Percentiles rank a stretch among this genome's conserved stretches.
These are phyloP conservation scores for Biscogniauxia marginata DNA, from an alignment of 2,329 filamentous ascomycete genomes.

Conservation along the genomic window DNA sequence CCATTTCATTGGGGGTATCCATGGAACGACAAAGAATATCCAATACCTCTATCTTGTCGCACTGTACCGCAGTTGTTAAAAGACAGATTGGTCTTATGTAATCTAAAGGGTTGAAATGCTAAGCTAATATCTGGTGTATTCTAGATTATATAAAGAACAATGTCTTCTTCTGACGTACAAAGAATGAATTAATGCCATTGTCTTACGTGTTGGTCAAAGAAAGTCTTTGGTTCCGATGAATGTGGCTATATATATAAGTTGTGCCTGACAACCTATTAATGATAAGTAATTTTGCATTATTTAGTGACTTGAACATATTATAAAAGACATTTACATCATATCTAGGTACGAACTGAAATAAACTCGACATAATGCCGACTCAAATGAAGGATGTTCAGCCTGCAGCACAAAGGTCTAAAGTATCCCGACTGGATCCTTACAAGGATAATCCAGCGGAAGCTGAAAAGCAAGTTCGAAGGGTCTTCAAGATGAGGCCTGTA, in stretches of 20 bases:
- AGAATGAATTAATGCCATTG: background rate
- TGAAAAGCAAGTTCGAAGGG: conserved; percentile 10
- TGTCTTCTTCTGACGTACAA: background rate
- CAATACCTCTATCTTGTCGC: background rate
- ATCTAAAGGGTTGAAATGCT: background rate
- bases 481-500: conserved; percentile 16
- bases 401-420: background rate
- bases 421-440: conserved; percentile 4
- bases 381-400: background rate
- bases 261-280: background rate
- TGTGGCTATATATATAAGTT: background rate
- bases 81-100: no score
- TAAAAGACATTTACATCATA: background rate
- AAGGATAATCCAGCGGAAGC: conserved; percentile 17
- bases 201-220: background rate
- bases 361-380: background rate
- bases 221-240: background rate
- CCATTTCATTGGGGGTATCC: no score
- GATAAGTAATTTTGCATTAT: background rate
- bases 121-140: background rate
- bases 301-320: background rate
- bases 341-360: background rate
- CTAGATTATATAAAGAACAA: background rate
- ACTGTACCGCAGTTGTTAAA: background rate
- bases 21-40: background rate